Evolutionary conservation across 352 stramenopile genomes (phyloP).

Genomic region (Pythium plurisporium): DNA sequence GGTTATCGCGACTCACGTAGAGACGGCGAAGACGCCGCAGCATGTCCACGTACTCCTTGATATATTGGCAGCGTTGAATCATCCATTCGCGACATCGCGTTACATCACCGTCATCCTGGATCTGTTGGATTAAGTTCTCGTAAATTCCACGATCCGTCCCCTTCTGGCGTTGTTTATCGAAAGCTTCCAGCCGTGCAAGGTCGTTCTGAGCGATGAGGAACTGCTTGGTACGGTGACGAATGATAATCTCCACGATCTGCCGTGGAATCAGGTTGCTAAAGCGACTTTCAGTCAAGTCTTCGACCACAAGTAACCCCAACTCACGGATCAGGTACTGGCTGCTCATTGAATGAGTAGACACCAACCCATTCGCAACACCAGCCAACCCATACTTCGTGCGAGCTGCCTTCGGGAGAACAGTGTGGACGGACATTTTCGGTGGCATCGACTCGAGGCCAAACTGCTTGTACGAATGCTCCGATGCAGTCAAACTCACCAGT

Average conservation of each 20-base stretch:
- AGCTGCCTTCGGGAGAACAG: conserved; percentile 65
- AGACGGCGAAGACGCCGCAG: conserved; percentile 55
- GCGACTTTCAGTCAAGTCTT: conserved; percentile 77
- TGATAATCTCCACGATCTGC: conserved; percentile 78
- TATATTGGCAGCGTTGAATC: conserved; percentile 53
- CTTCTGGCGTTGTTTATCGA: conserved; percentile 73
- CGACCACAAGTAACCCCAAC: conserved; percentile 70
- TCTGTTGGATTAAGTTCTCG: conserved; percentile 87
- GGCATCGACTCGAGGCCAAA: conserved; percentile 46
- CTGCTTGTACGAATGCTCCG: conserved; percentile 74
- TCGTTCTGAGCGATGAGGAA: conserved; percentile 72
- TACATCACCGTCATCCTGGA: conserved; percentile 81
- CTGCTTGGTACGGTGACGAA: conserved; percentile 71
- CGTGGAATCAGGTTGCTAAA: conserved; percentile 83
- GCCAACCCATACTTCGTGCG: conserved; percentile 62
- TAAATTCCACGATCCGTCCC: conserved; percentile 79
- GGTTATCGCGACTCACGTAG: conserved; percentile 63
- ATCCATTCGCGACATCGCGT: conserved; percentile 85
- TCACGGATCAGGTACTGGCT: conserved; percentile 87
- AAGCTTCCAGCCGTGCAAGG: conserved; percentile 68
- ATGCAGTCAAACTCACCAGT: conserved; percentile 50
- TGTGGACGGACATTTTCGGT: conserved; percentile 74
- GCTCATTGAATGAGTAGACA: conserved; percentile 58
- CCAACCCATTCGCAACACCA: conserved; percentile 45
- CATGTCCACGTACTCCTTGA: conserved; percentile 70